These are phyloP conservation scores for Beta macrorhiza DNA, from an alignment of 179 eudicot genomes.

Conservation along the genomic window DNA sequence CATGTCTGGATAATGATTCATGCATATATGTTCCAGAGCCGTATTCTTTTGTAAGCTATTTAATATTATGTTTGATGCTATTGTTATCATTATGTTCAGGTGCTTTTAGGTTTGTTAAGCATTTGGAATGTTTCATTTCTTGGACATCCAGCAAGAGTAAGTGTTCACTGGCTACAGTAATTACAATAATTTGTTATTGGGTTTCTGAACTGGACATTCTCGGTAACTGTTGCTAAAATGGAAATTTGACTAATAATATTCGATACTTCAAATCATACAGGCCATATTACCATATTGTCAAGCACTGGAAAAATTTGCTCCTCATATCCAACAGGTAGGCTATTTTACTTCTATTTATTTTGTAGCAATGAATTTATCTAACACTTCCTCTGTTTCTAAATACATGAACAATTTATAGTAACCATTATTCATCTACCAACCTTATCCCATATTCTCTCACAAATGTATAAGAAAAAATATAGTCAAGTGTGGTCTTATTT, in stretches of 20 bases:
- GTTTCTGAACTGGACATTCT: conserved; percentile 8
- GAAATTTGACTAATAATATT: conserved; percentile 7
- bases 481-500: too few species aligned
- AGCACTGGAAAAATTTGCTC: conserved; percentile 94
- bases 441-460: too few species aligned
- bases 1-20: not conserved
- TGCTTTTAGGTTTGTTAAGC: conserved; percentile 92
- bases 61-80: conserved; percentile 8
- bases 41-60: not conserved
- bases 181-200: not conserved
- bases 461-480: too few species aligned
- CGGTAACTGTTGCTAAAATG: not conserved
- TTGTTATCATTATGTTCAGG: conserved; percentile 49
- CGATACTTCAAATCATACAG: conserved; percentile 34
- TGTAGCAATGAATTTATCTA: not conserved
- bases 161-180: conserved; percentile 23
- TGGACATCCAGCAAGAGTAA: conserved; percentile 96
- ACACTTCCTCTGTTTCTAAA: too few species aligned
- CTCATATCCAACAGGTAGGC: conserved; percentile 96
- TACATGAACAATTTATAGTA: too few species aligned
- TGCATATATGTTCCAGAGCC: not conserved
- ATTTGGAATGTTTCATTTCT: conserved; percentile 96
- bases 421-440: too few species aligned
- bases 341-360: not conserved
- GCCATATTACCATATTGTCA: conserved; percentile 97